Conservation (phyloP, 2,329 filamentous ascomycete species). For the Neoarthrinium moseri region DNA sequence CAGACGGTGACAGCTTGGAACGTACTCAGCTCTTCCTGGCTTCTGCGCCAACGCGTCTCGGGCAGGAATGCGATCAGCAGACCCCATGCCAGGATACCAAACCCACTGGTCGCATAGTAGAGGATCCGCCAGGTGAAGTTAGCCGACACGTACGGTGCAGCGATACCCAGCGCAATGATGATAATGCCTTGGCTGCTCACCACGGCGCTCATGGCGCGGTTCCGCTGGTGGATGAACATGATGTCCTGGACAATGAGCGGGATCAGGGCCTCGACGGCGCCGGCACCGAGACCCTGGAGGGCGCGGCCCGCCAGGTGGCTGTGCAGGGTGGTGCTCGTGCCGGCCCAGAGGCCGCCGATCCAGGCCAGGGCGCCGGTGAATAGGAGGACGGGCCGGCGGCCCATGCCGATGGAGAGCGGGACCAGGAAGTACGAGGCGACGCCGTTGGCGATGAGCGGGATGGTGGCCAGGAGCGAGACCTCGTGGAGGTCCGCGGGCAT, state of each 20-base stretch:
- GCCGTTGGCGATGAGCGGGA: slow-evolving; percentile 35
- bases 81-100: slow-evolving; percentile 32
- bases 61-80: slow-evolving; percentile 30
- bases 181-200: slow-evolving; percentile 14
- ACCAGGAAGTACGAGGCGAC: slow-evolving; percentile 35
- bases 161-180: slow-evolving; percentile 7
- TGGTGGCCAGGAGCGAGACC: slow-evolving; percentile 30
- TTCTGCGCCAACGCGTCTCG: slow-evolving; percentile 33
- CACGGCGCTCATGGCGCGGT: slow-evolving; percentile 31
- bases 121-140: slow-evolving; percentile 33
- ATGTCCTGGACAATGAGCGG: slow-evolving; percentile 38
- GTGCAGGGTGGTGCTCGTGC: slow-evolving; percentile 26
- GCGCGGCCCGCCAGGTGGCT: slow-evolving; percentile 32
- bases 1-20: background rate
- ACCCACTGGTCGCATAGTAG: slow-evolving; percentile 31
- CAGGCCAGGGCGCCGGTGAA: slow-evolving; percentile 31
- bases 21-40: slow-evolving; percentile 26
- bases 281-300: slow-evolving; percentile 34
- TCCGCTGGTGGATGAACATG: slow-evolving; percentile 37
- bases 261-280: slow-evolving; percentile 33
- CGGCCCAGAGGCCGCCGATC: slow-evolving; percentile 35
- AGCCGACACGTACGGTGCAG: slow-evolving; percentile 27
- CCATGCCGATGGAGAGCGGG: slow-evolving; percentile 35
- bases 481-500: slow-evolving; percentile 26
- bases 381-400: slow-evolving; percentile 34